Base-by-base conservation (phyloP, 176 grass and related monocot species). In the Melocanna baccifera region DNA sequence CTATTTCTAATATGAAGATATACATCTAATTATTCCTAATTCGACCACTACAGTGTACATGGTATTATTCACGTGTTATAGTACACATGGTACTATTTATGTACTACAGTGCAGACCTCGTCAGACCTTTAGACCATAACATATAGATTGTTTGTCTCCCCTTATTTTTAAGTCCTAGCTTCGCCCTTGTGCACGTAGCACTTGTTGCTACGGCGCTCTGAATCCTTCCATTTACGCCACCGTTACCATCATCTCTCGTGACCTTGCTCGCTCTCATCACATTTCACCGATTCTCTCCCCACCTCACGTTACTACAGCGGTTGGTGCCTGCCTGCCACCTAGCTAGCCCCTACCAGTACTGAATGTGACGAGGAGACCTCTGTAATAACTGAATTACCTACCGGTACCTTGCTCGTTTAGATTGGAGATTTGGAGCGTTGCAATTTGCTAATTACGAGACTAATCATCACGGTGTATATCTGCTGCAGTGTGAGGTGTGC, bases 291-390 rank as follows among this genome's bases (percentile, higher is more conserved):
- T 15, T 12, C 22, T 25, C 22, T 9, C 19, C 56, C 25, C 22
- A 56, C 53, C 7, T 56, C 53, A 12, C 56, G 22, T 9, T 23
- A 58, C 20, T 10, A 4, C 53, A 57, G 29, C 20, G 80, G 80
- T 72, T 84, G 74, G 78, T 76, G 78, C 39, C 70, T 12, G 62
- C 15, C 39, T 65, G 55, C 73, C 56, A 11, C 30, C 62, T 61
- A 10, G 69, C 23, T 30, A 30, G 70, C n/a, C n/a, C 69, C 69
- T 29, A 15, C 43, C n/a, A n/a, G n/a, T n/a, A n/a, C n/a, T n/a
- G n/a, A n/a, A n/a, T n/a, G n/a, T n/a, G n/a, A n/a, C n/a, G n/a
- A n/a, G n/a, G n/a, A n/a, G n/a, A n/a, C n/a, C n/a, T 53, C 30
- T 5, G 9, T 23, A 8, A 23, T 58, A 23, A 58, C 56, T 5